These are phyloP conservation scores for Lentinula aciculospora DNA, from an alignment of 768 basidiomycete genomes.

Conservation along the genomic window DNA sequence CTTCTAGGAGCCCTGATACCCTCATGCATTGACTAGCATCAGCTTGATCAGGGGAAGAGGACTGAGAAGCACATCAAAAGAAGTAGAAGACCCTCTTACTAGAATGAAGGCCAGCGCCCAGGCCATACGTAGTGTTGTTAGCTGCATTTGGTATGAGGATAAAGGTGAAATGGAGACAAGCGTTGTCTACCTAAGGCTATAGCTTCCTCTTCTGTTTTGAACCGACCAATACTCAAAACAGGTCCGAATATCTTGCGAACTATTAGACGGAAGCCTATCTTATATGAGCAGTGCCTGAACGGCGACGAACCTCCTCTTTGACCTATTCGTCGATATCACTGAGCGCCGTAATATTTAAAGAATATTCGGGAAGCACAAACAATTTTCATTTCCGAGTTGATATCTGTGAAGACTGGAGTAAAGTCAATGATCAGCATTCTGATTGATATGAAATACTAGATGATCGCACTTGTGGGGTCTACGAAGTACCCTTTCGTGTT, in stretches of 20 bases:
- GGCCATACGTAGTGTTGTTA: conserved; percentile 86
- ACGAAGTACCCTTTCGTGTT: conserved; percentile 79
- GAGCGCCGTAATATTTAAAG: neutral
- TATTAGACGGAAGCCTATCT: conserved; percentile 7
- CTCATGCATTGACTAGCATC: conserved; percentile 89
- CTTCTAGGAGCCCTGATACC: conserved; percentile 79
- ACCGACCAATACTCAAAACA: conserved; percentile 77
- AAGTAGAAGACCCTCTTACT: conserved; percentile 38
- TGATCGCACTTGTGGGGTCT: conserved; percentile 75
- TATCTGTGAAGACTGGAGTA: conserved; percentile 73
- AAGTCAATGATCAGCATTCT: conserved; percentile 2
- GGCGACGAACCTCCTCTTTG: conserved; percentile 56
- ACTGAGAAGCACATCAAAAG: conserved; percentile 10
- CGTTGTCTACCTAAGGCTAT: conserved; percentile 38
- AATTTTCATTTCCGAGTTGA: conserved; percentile 79
- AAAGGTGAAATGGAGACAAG: neutral
- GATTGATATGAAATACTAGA: neutral
- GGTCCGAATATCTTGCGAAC: conserved; percentile 83
- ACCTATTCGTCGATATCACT: conserved; percentile 30
- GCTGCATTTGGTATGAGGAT: conserved; percentile 29
- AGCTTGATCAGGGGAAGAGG: conserved; percentile 26
- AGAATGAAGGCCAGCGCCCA: conserved; percentile 88
- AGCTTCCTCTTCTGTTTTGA: conserved; percentile 85
- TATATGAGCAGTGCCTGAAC: neutral
- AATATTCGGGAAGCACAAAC: conserved; percentile 33